Evolutionary conservation across 495 filamentous ascomycete genomes (phyloP), one percentile per base, ranked within the genome.

Genomic region (Xanthoparmelia taractica): DNA sequence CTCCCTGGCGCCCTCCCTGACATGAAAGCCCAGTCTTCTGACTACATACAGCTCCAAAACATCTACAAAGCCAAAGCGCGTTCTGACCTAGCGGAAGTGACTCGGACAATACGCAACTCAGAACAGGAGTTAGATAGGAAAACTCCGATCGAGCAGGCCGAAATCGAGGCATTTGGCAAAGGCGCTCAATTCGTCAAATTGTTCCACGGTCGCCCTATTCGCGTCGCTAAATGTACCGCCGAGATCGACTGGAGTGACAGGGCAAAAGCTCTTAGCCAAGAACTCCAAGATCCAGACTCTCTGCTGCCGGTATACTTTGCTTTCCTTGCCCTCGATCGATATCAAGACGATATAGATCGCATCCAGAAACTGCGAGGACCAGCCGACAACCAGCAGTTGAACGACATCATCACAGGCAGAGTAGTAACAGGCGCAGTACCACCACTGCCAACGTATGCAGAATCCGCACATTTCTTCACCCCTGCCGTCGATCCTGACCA

Each of bases 1-100:
- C 77, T 99, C 0, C 88, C 92, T 4, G 95, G 94, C 54, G 85
- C 87, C 25, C 79, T 97, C 18, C 95, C 94, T 8, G 94, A 99
- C 75, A 99, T 99, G 94, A 99, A 99, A 76, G 91, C 94, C 37
- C 84, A 92, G 73, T 96, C 91, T 25, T 85, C 82, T 56, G 91
- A 96, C 66, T 99, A 99, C 76, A 85, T 97, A 65, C 80, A 85
- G 65, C 80, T 99, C 33, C 94, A 97, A 75, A 96, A 89, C 67
- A 85, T 97, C 68, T 98, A 97, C 84, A 96, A 96, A 74, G 70
- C 79, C 31, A 96, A 96, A 71, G 90, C 95, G 37, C 86, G 87
- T 34, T 76, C 82, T 64, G 95, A 99, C 68, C 76, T 86, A 47
- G 82, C 85, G 58, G 87, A 96, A 72, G 89, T 99, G 4, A 77